A percentile compares a stretch with the other conserved stretches of the same genome.
phyloP scores from a whole-genome alignment of 768 basidiomycete species.

The Lactarius akahatsu region DNA sequence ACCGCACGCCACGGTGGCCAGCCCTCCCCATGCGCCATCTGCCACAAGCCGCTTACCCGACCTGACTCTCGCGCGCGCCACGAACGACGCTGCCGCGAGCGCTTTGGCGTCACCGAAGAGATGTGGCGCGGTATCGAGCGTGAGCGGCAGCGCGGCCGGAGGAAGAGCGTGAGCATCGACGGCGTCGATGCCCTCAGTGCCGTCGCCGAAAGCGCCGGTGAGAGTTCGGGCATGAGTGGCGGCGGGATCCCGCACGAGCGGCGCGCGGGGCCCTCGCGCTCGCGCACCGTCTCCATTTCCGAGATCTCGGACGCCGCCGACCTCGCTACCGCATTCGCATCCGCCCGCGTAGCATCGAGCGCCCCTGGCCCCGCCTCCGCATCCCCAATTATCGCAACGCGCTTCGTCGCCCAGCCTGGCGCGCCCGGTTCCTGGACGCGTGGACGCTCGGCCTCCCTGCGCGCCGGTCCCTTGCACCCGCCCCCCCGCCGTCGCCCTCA shows the following conservation, averaged over 20 bases:
- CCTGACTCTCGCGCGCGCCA: constrained; percentile 25
- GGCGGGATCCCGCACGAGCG: not conserved
- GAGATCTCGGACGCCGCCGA: constrained; percentile 16
- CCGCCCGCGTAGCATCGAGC: constrained; percentile 12
- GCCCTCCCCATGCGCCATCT: constrained; percentile 25
- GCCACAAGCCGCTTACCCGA: constrained; percentile 24
- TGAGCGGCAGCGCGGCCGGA: constrained; percentile 23
- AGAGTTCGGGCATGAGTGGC: not conserved
- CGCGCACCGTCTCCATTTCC: constrained; percentile 22
- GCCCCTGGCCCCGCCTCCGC: not conserved
- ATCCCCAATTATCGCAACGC: not conserved
- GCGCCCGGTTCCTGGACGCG: constrained; percentile 15
- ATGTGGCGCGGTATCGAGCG: constrained; percentile 27
- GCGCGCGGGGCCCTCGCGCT: constrained; percentile 14
- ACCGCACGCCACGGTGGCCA: constrained; percentile 23
- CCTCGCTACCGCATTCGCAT: not conserved
- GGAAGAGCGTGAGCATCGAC: constrained; percentile 24
- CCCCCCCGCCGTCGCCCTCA: not conserved
- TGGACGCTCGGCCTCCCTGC: constrained; percentile 18
- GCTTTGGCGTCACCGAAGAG: constrained; percentile 28
- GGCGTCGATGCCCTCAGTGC: constrained; percentile 2
- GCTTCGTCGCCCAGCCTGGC: constrained; percentile 5
- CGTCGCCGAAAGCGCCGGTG: not conserved
- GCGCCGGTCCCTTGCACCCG: not conserved
- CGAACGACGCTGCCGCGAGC: constrained; percentile 28